phyloP scores from a whole-genome alignment of 2,329 filamentous ascomycete species.

The Colletotrichum costaricense region DNA sequence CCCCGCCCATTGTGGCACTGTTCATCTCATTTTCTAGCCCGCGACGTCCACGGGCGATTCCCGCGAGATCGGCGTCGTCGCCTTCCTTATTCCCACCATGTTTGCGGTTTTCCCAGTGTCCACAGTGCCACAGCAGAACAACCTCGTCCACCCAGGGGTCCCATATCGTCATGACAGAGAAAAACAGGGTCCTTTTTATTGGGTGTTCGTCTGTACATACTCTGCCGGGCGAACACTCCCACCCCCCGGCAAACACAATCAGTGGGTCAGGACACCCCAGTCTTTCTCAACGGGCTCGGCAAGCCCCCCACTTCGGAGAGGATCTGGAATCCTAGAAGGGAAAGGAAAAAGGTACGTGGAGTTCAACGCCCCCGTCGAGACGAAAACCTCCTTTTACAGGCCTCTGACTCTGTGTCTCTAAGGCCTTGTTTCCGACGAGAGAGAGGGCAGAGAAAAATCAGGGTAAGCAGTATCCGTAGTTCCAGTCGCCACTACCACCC shows the following conservation, averaged over 20 bases:
- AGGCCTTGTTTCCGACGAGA: background rate
- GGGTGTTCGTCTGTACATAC: background rate
- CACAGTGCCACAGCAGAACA: background rate
- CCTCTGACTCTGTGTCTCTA: too few relatives aligned
- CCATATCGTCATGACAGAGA: background rate
- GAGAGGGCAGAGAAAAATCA: background rate
- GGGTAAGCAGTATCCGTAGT: background rate
- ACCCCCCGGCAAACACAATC: background rate
- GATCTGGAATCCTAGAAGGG: background rate
- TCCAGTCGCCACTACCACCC: background rate
- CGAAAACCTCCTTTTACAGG: background rate
- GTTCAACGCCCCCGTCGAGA: background rate
- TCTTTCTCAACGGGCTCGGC: background rate
- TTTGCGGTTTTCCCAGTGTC: background rate
- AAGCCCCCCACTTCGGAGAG: background rate
- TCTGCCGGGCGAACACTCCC: background rate
- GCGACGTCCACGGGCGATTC: background rate
- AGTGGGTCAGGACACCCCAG: background rate
- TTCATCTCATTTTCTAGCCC: background rate
- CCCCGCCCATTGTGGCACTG: constrained; percentile 9
- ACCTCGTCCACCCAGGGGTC: background rate
- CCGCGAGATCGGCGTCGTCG: background rate
- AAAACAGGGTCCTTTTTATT: background rate
- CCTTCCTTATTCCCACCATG: background rate
- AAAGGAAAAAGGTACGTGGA: background rate